Evolutionary conservation across 2,329 filamentous ascomycete genomes (phyloP), one percentile per base, ranked within the genome.

Genomic region (Pseudocercospora vitis): DNA sequence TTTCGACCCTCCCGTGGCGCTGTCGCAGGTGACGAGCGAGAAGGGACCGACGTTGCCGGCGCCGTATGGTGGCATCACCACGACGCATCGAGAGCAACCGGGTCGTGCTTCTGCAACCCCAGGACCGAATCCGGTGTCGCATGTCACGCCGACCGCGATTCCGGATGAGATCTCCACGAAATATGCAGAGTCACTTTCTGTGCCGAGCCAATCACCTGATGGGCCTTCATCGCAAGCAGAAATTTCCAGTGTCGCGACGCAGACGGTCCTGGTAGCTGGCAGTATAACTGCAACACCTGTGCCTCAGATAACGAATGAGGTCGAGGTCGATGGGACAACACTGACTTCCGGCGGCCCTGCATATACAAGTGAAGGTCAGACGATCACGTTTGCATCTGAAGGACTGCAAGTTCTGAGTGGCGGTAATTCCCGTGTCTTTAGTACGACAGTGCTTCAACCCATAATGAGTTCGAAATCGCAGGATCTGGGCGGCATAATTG

Each of bases 1-100:
- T 6, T 59, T 59, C 26, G 59, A 61, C 33, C 59, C 59, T 5
- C 58, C 58, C 8, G 46, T 19, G 31, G 58, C 58, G 12, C 28
- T 61, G 23, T 16, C 26, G 7, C 42, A 49, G n/a, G 50, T 21
- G 4, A 21, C 48, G 19, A 12, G 50, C 3, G 28, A 24, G 11
- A 33, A 32, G 11, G 12, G 23, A 21, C 44, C 52, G 12, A 50
- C 46, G 14, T 21, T 50, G 18, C 47, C 47, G 24, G 28, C 21
- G 3, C 16, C 24, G 40, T 4, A 44, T 14, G 11, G 28, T 31
- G 11, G 29, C 32, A 8, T 39, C 47, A 19, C 47, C 47, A 19
- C 18, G 19, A n/a, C 19, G 32, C n/a, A 50, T 33, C 31, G 11
- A n/a, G 9, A 32, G n/a, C 32, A 32, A 14, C 32, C n/a, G 2